A percentile compares a stretch with the other conserved stretches of the same genome.
phyloP scores from a whole-genome alignment of 139 green algal species.

The Edaphochlamys debaryana region DNA sequence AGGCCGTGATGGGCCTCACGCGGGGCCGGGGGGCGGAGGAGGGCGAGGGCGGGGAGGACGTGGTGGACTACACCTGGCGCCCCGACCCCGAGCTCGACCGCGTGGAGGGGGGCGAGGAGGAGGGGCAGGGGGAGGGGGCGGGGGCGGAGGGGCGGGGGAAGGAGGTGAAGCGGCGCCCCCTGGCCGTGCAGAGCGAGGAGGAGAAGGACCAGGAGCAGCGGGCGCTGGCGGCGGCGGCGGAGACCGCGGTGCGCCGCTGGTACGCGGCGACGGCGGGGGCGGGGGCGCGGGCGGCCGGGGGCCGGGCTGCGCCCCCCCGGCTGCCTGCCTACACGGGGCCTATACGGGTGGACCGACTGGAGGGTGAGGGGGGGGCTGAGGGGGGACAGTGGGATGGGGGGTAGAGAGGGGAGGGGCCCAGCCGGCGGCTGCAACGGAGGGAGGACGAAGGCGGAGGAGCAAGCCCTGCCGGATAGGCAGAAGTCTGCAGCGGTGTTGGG shows the following conservation, averaged over 20 bases:
- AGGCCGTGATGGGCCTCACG: conserved; percentile 2
- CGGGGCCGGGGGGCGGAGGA: not conserved
- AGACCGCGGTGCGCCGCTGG: not conserved
- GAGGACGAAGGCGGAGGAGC: too few relatives aligned
- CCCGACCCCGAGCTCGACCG: conserved; percentile 39
- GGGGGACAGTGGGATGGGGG: not conserved
- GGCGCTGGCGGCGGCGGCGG: not conserved
- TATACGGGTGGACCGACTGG: not conserved
- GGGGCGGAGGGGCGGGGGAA: not conserved
- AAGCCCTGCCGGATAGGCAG: too few relatives aligned
- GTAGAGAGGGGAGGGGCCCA: not conserved
- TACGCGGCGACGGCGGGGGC: not conserved
- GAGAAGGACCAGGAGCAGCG: conserved; percentile 6
- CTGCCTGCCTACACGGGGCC: conserved; percentile 2
- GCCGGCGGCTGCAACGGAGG: too few relatives aligned
- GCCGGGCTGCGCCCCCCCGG: too few relatives aligned
- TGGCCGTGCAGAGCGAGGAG: too few relatives aligned
- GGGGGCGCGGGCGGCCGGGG: not conserved
- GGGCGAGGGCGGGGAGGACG: not conserved
- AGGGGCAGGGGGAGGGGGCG: not conserved
- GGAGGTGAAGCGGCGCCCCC: not conserved
- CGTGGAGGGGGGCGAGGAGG: conserved; percentile 18
- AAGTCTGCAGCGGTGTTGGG: too few relatives aligned
- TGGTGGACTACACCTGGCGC: conserved; percentile 42
- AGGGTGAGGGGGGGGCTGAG: not conserved